Conservation (phyloP, 371 early-diverging fungal species). For the Entomophthora muscae region DNA sequence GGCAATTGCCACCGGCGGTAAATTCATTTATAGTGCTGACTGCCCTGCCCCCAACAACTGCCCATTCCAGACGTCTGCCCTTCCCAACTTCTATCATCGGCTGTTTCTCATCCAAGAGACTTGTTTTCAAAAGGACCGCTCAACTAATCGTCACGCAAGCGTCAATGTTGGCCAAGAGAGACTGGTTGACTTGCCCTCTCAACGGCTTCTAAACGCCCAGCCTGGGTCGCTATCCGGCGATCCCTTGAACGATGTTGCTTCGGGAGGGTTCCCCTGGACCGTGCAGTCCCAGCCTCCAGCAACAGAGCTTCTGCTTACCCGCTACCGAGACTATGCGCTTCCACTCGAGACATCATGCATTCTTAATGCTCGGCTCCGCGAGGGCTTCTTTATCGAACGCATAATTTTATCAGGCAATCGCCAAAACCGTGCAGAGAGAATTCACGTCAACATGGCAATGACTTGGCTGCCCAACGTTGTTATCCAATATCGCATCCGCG, state of each 20-base stretch:
- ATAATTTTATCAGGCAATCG: slow-evolving; percentile 19
- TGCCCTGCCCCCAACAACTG: slow-evolving; percentile 19
- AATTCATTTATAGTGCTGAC: slow-evolving; percentile 56
- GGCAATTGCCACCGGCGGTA: slow-evolving; percentile 56
- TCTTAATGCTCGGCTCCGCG: slow-evolving; percentile 51
- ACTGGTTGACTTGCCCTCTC: slow-evolving; percentile 33
- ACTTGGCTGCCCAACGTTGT: slow-evolving; percentile 77
- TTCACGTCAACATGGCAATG: slow-evolving; percentile 39
- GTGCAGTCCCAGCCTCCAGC: slow-evolving; percentile 50
- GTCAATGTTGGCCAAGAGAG: slow-evolving; percentile 23
- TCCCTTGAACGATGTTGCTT: slow-evolving; percentile 6
- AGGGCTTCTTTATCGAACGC: slow-evolving; percentile 59
- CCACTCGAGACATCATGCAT: slow-evolving; percentile 39
- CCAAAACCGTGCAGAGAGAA: slow-evolving; percentile 19
- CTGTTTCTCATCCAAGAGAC: slow-evolving; percentile 46
- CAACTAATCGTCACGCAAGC: slow-evolving; percentile 16
- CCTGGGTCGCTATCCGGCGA: slow-evolving; percentile 15
- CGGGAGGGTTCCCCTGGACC: slow-evolving; percentile 71
- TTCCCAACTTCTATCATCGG: slow-evolving; percentile 67
- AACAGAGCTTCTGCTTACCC: slow-evolving; percentile 49
- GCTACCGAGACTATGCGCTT: slow-evolving; percentile 58
- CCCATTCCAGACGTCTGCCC: slow-evolving; percentile 1
- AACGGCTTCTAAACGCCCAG: slow-evolving; percentile 16
- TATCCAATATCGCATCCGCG: slow-evolving; percentile 64
- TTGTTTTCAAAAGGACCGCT: slow-evolving; percentile 26